phyloP scores from a whole-genome alignment of 495 filamentous ascomycete species.

The Xylaria grammica region DNA sequence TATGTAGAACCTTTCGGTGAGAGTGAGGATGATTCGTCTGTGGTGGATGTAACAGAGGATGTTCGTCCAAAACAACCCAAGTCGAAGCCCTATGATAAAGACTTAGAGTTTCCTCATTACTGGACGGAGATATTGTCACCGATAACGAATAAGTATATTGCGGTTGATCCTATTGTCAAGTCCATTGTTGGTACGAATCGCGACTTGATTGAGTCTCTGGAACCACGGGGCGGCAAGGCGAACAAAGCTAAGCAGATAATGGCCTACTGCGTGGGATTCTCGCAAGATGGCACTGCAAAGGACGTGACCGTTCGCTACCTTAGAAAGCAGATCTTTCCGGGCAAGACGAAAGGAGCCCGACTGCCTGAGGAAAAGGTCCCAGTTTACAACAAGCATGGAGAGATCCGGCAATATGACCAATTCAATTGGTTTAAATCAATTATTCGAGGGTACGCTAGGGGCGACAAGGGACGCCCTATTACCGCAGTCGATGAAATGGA shows the following conservation, averaged over 20 bases:
- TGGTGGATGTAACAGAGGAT: constrained; percentile 41
- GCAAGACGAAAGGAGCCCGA: constrained; percentile 87
- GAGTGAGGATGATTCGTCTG: constrained; percentile 47
- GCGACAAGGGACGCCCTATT: constrained; percentile 51
- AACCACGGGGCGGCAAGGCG: constrained; percentile 80
- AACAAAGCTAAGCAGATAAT: constrained; percentile 89
- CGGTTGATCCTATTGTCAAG: constrained; percentile 76
- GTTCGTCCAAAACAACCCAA: constrained; percentile 27
- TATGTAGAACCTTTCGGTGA: constrained; percentile 42
- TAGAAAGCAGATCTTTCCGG: constrained; percentile 80
- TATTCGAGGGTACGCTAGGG: constrained; percentile 74
- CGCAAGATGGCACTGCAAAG: constrained; percentile 85
- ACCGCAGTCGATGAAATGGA: constrained; percentile 79
- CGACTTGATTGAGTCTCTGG: constrained; percentile 76
- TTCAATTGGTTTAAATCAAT: constrained; percentile 87
- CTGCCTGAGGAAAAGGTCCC: constrained; percentile 78
- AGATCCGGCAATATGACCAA: constrained; percentile 70
- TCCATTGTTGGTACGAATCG: constrained; percentile 69
- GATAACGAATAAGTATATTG: constrained; percentile 73
- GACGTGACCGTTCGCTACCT: constrained; percentile 95
- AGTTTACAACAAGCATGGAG: constrained; percentile 72
- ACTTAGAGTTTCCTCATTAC: constrained; percentile 84
- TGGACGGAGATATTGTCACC: constrained; percentile 92
- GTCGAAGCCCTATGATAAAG: constrained; percentile 61
- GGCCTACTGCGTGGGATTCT: constrained; percentile 88